Base-by-base conservation (phyloP, 2,329 filamentous ascomycete genomes). In the Hansfordia pulvinata region DNA sequence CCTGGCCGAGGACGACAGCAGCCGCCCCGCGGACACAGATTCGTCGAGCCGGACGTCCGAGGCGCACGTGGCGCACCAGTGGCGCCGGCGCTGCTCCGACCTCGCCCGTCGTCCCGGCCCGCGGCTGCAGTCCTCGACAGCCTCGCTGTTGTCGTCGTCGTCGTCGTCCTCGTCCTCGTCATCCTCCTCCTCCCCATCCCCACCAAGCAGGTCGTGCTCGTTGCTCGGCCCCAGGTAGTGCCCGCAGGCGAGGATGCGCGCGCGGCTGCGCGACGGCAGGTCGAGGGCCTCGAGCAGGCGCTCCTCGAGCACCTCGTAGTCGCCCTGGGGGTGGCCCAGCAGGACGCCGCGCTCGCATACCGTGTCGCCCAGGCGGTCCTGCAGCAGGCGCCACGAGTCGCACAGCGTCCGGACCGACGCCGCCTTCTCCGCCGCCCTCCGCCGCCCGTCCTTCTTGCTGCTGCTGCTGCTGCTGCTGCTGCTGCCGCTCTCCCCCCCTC, bases 301-400 rank as follows among this genome's bases (percentile, higher is more conserved):
- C 53, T 86, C 81, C 51, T 88, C 79, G 0, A 90, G 63, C 30
- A 83, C 54, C 47, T 86, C 81, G 41, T 81, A 88, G 46, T 86
- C 81, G 30, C 77, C 76, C 38, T 81, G 70, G 2, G 82, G 82
- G 44, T 90, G 83, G 2, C 79, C 71, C 6, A 90, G 63, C 22
- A 90, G 56, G 18, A 90, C 64, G 3, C 79, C 82, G 13, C 82
- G 66, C 43, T 80, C 68, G 35, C 80, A 63, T 8, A 85, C 71
- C 0, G 78, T 82, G 26, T 84, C 78, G 2, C 71, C 72, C 4
- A 82, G 60, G 31, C 78, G 76, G 28, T 80, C 74, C 36, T 76
- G 71, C 3, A 88, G 56, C 31, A 77, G 56, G 23, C 68, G 65
- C 67, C 74, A 81, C 17, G 71, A 69, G 34, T 73, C 68, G 15